Conservation (phyloP, 768 basidiomycete species). For the Rhodosporidiobolus odoratus region DNA sequence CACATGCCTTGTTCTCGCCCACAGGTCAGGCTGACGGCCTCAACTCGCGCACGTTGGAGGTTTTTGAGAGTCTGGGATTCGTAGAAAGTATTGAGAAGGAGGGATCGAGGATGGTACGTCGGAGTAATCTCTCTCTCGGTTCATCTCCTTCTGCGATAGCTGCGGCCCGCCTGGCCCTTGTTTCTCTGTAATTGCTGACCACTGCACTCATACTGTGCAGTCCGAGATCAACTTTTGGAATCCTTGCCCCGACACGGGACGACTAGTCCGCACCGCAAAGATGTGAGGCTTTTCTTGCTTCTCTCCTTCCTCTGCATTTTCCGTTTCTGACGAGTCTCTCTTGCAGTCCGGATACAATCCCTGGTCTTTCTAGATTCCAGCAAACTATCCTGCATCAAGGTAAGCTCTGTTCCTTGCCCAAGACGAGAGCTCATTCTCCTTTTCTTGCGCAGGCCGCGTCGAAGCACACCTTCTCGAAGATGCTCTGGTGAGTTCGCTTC, state of each 20-base stretch:
- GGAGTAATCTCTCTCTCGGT: background rate
- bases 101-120: conserved; percentile 33
- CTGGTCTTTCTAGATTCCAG: conserved; percentile 37
- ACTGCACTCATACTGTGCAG: background rate
- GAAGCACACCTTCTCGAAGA: conserved; percentile 33
- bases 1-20: background rate
- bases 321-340: background rate
- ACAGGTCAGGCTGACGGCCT: conserved; percentile 43
- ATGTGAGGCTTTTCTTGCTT: conserved; percentile 9
- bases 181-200: no score
- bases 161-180: no score
- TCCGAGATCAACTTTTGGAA: conserved; percentile 40
- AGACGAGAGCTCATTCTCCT: background rate
- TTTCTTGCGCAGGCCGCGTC: conserved; percentile 12
- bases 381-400: conserved; percentile 36
- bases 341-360: conserved; percentile 34
- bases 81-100: conserved; percentile 39
- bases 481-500: conserved; percentile 10
- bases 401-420: background rate
- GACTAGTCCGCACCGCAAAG: conserved; percentile 28
- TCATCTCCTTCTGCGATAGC: background rate
- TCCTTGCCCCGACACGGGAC: conserved; percentile 34
- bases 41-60: conserved; percentile 41
- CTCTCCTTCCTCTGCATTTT: background rate
- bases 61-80: conserved; percentile 41